Base-by-base conservation (phyloP, 768 basidiomycete genomes). In the Suillus plorans region DNA sequence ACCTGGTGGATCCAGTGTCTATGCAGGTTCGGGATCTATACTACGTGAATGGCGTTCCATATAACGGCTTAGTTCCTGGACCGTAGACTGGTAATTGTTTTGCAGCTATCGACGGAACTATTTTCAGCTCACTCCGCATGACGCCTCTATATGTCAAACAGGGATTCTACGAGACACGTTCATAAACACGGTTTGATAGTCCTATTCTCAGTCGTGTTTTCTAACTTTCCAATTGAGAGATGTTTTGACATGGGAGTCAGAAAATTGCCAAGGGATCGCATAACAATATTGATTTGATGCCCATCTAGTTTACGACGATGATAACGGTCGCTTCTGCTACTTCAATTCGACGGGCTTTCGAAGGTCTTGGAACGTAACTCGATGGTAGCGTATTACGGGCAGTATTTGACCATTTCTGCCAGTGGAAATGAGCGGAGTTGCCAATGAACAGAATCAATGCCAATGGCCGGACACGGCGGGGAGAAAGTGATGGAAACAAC, bases 1-100 rank as follows among this genome's bases (percentile, higher is more conserved):
- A 83, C 52, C 83, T 90, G 25, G 85, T 94, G 60, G 91, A 96
- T 76, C 95, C 92, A 41, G 70, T 76, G 72, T 66, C 76, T 22
- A 66, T 67, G n/a, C 73, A 72, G 53, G 25, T 76, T 0, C 67
- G 71, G 63, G 76, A 77, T 20, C 64, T 64, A 10, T 76, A 76
- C 61, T 69, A 77, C 41, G 62, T 74, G 56, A 76, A 76, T 14
- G 76, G 74, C 52, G 68, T 71, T 31, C 75, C 75, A 67, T 76
- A 76, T 64, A 74, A 75, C 45, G 67, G 68, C 63, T 65, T 74
- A 45, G 60, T 70, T 22, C 68, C 70, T 39, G 64, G 55, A 55
- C 56, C 73, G 62, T 76, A 63, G 31, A 36, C 36, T 55, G 34
- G 28, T 34, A 44, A 45, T 20, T 47, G 3, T 34, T 61, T 63